Evolutionary conservation across 2,329 filamentous ascomycete genomes (phyloP), one percentile per base, ranked within the genome.

Genomic region (Aspergillus amoenus): DNA sequence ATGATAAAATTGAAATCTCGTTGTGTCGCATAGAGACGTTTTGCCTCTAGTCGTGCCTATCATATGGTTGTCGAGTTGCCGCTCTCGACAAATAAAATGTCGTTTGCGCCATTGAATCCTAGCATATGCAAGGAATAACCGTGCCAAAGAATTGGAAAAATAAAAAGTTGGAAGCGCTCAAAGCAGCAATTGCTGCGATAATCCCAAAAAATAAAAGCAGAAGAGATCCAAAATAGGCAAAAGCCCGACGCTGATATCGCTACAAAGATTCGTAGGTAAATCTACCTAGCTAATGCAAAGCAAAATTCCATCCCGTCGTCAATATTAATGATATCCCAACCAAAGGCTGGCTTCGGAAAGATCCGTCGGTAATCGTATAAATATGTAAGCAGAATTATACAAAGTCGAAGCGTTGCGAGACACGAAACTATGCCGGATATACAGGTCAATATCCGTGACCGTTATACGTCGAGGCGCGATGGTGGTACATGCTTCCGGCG

Each of bases 401-500:
- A n/a, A 37, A n/a, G 15, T 8, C 15, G 13, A 13, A n/a, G 34
- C 34, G 34, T n/a, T n/a, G 5, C 34, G 34, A 37, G 15, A 13
- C 34, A n/a, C 12, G 9, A 37, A 30, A 30, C 9, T 27, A 44
- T 27, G 21, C 42, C 2, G 12, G 34, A n/a, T 32, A 15, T 45
- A 17, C 27, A 49, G 12, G 50, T 51, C 64, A 76, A 58, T 75
- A 75, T 55, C 69, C 70, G 52, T 75, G 72, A 22, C 68, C 69
- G 50, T 69, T 69, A 58, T 76, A 75, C 22, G 66, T 71, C 8
- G 75, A 76, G 11, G 63, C 65, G 12, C 72, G 74, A 50, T 77
- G 72, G 61, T 74, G 76, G 57, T 77, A 73, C 67, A 77, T 70
- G 68, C 77, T 78, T 42, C 72, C 70, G 13, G 76, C 74, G 61